These are phyloP conservation scores for Tetrahymena thermophila DNA, from an alignment of 73 alveolate species.

Conservation along the genomic window DNA sequence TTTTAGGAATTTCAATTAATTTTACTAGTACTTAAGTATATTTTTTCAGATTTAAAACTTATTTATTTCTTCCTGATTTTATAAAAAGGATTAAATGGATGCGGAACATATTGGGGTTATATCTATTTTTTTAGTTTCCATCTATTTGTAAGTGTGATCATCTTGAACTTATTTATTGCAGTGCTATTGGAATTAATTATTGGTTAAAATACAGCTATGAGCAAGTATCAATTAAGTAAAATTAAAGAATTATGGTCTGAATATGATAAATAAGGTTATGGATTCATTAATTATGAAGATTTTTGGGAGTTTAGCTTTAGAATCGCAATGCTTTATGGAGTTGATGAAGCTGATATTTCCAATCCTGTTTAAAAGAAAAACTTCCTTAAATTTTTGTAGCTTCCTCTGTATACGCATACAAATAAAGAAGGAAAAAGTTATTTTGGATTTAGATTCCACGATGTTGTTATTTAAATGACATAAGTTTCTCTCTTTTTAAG, in stretches of 20 bases:
- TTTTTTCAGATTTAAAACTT: too few species aligned
- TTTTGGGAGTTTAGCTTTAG: neutral
- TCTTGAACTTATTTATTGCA: neutral
- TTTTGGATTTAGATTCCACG: neutral
- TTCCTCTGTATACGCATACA: neutral
- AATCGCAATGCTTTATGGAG: neutral
- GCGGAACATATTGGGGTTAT: constrained; percentile 24
- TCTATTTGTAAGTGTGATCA: neutral
- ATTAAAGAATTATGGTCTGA: neutral
- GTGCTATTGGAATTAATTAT: neutral
- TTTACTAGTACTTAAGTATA: too few species aligned
- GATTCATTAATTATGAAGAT: neutral
- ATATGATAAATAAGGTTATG: neutral
- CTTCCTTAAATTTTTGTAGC: neutral
- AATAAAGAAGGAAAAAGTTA: neutral
- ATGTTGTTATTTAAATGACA: neutral
- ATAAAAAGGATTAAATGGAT: constrained; percentile 24
- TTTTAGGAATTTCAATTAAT: too few species aligned
- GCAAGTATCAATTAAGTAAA: neutral
- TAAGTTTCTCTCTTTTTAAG: neutral
- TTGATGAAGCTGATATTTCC: neutral
- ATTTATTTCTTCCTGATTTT: neutral
- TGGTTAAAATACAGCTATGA: neutral
- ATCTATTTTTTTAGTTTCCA: neutral
- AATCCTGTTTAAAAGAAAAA: neutral